Base-by-base conservation (phyloP, 2,329 filamentous ascomycete species). In the Parasarocladium wereldwijsianum region DNA sequence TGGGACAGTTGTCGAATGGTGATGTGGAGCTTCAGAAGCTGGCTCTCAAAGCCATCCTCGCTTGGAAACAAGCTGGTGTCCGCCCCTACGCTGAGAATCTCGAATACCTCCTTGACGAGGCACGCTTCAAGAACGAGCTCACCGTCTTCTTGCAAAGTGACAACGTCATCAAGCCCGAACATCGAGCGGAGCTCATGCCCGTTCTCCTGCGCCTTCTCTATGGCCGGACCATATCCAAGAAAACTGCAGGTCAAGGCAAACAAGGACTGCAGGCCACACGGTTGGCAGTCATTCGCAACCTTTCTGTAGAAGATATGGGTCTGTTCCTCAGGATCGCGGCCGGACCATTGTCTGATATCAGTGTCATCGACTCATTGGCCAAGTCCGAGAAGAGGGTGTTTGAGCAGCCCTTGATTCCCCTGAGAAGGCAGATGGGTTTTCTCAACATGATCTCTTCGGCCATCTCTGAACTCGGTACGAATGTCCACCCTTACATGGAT, bases 41-140 rank as follows among this genome's bases (percentile, higher is more conserved):
- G 26, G 76, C 85, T 1, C 63, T 98, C 20, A 86, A 85, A 49
- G 81, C 79, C 7, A 70, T 98, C 6, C 63, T 94, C 31, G 72
- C 84, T 0, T 98, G 90, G 87, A 96, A 93, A 50, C 70, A 80
- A 34, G 65, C 76, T 3, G 73, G 67, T 7, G 62, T 98, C 29
- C 67, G 66, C 35, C 66, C 75, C 1, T 93, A 96, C 45, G 73
- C 85, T 43, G 85, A 94, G 41, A 83, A 86, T 41, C 55, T 98
- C 15, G 67, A 84, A 37, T 86, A 84, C 42, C 62, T 98, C 2
- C 67, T 96, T 7, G 90, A 98, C 40, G 90, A 96, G 38, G 76
- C 81, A 15, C 71, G 82, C 28, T 93, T 96, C 55, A 83, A 85
- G 45, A 90, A 96, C 44, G 87, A 96, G 48, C 66, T 98, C n/a